These are phyloP conservation scores for Leccinum rimulosum DNA, from an alignment of 768 basidiomycete species.

Conservation along the genomic window DNA sequence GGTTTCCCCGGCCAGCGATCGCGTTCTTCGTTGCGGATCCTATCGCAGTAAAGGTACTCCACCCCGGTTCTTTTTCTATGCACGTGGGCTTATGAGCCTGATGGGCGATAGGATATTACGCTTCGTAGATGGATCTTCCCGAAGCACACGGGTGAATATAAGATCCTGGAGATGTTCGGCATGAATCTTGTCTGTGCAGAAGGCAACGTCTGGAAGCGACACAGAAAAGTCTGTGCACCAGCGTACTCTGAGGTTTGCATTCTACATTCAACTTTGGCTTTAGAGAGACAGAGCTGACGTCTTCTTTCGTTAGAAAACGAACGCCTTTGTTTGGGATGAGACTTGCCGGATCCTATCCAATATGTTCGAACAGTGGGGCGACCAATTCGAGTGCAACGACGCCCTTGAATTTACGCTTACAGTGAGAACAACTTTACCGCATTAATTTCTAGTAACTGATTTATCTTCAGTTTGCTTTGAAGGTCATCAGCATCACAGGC, in stretches of 20 bases:
- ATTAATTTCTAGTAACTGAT: background rate
- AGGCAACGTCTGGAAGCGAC: background rate
- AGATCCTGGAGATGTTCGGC: background rate
- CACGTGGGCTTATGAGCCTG: too few relatives aligned
- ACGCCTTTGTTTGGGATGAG: background rate
- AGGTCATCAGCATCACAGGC: background rate
- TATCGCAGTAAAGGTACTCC: background rate
- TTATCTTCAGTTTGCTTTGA: background rate
- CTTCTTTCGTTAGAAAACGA: background rate
- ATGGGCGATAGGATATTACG: background rate
- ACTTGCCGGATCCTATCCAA: background rate
- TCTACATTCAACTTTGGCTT: background rate
- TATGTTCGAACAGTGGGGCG: background rate
- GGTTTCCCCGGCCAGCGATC: background rate
- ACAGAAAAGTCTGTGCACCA: background rate
- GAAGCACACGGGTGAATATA: background rate
- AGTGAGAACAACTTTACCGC: background rate
- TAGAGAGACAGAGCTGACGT: background rate
- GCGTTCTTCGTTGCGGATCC: background rate
- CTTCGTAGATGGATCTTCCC: background rate
- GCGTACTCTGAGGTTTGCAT: background rate
- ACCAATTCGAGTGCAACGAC: background rate
- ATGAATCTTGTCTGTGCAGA: background rate
- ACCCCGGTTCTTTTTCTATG: too few relatives aligned
- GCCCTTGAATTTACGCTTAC: background rate